A percentile compares a stretch with the other conserved stretches of the same genome.
Evolutionary conservation across 352 stramenopile genomes (phyloP).

Genomic region (Globisporangium cystogenes): DNA sequence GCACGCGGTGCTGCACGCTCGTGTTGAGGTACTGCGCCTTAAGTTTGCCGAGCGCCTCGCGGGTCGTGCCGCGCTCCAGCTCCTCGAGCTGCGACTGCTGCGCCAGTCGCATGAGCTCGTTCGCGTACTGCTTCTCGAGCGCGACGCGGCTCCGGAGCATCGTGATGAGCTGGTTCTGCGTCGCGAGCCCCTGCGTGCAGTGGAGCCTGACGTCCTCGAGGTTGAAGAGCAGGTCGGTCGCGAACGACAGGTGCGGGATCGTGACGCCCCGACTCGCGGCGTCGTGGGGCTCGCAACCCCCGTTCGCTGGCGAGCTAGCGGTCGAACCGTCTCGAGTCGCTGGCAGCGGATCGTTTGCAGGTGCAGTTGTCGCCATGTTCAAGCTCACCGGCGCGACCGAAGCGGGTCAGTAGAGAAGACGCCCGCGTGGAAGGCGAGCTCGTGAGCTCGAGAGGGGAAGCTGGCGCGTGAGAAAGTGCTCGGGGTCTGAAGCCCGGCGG

Average conservation of each 20-base stretch:
- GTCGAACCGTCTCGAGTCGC: not conserved
- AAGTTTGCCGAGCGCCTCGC: conserved; percentile 51
- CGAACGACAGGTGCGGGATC: conserved; percentile 44
- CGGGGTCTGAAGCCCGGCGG: no score
- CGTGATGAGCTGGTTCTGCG: conserved; percentile 48
- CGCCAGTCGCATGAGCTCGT: conserved; percentile 59
- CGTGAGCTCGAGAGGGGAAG: not conserved
- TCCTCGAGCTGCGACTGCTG: conserved; percentile 54
- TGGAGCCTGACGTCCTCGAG: conserved; percentile 53
- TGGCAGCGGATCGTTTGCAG: not conserved
- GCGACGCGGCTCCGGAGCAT: conserved; percentile 69
- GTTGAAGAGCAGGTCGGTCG: conserved; percentile 76
- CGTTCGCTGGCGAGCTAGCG: not conserved
- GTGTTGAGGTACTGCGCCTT: conserved; percentile 77
- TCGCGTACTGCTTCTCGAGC: conserved; percentile 69
- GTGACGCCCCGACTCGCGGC: not conserved
- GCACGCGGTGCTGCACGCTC: conserved; percentile 67
- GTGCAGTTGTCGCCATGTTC: not conserved
- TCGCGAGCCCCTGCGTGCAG: conserved; percentile 37
- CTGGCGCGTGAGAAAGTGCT: conserved; percentile 1
- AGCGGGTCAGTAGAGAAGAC: no score
- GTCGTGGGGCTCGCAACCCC: not conserved
- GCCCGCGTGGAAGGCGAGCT: not conserved
- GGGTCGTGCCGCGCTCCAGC: conserved; percentile 43
- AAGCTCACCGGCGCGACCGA: no score